phyloP scores from a whole-genome alignment of 1,284 basidiomycete genomes.

The Rhodofomes roseus region DNA sequence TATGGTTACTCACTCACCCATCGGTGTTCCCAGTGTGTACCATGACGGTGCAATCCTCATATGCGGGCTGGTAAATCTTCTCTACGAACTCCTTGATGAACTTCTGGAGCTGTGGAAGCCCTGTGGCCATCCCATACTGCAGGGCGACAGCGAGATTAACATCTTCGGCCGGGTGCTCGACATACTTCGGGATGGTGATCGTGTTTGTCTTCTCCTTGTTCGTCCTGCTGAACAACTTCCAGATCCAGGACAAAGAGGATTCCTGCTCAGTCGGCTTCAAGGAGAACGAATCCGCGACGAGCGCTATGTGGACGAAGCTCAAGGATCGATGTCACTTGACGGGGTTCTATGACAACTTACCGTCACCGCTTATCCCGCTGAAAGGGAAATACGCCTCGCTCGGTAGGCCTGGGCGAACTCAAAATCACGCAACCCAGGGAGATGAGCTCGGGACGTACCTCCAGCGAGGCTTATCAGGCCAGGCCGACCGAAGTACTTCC shows the following conservation, averaged over 20 bases:
- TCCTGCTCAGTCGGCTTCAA: constrained; percentile 24
- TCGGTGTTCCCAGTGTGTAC: constrained; percentile 78
- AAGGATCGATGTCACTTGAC: neutral
- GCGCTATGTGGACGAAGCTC: constrained; percentile 16
- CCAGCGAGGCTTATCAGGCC: constrained; percentile 56
- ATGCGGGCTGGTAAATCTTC: constrained; percentile 67
- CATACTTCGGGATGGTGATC: constrained; percentile 63
- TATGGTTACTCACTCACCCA: constrained; percentile 35
- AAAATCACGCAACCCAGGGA: neutral
- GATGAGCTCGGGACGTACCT: constrained; percentile 34
- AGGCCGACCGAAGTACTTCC: constrained; percentile 49
- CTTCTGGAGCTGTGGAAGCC: constrained; percentile 46
- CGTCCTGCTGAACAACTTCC: constrained; percentile 52
- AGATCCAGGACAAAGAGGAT: constrained; percentile 56
- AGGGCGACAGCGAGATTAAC: constrained; percentile 66
- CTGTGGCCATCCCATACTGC: constrained; percentile 70
- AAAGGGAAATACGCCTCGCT: constrained; percentile 63
- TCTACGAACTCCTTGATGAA: constrained; percentile 58
- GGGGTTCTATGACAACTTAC: constrained; percentile 10
- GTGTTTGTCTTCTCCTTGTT: constrained; percentile 43
- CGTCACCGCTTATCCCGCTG: constrained; percentile 48
- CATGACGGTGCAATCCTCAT: constrained; percentile 61
- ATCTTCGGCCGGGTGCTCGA: constrained; percentile 38
- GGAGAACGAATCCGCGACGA: constrained; percentile 35
- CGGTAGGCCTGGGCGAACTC: constrained; percentile 46